These are phyloP conservation scores for Eucalyptus marginata DNA, from an alignment of 345 rosid species.

Conservation along the genomic window DNA sequence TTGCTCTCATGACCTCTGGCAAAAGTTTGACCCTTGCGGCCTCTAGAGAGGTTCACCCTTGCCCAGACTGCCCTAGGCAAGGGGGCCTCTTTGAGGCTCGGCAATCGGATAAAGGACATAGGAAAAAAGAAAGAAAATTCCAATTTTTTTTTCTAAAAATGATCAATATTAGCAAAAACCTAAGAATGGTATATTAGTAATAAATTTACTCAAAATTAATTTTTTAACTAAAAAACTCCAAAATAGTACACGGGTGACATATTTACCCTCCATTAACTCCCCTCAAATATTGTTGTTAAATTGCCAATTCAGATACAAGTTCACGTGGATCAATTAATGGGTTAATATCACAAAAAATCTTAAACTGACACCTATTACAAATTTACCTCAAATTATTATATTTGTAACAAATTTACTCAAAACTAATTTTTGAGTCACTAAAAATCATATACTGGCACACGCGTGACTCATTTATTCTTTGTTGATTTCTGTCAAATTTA, in stretches of 20 bases:
- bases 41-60: not conserved
- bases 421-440: no score
- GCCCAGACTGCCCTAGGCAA: accelerated
- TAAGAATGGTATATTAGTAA: no score
- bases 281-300: no score
- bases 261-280: accelerated
- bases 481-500: accelerated
- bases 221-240: no score
- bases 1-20: accelerated
- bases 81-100: accelerated
- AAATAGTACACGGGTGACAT: accelerated
- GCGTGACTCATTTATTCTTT: accelerated
- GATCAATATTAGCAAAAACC: no score
- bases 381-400: accelerated
- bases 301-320: no score
- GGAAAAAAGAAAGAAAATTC: accelerated
- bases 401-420: no score
- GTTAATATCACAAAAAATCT: accelerated
- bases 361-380: accelerated
- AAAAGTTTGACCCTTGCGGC: accelerated
- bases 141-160: accelerated
- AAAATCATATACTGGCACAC: no score
- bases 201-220: no score
- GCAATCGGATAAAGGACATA: accelerated
- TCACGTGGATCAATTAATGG: accelerated